A percentile compares a stretch with the other conserved stretches of the same genome.
Evolutionary conservation across 805 yeast genomes (phyloP).

Genomic region (Lipomyces orientalis): DNA sequence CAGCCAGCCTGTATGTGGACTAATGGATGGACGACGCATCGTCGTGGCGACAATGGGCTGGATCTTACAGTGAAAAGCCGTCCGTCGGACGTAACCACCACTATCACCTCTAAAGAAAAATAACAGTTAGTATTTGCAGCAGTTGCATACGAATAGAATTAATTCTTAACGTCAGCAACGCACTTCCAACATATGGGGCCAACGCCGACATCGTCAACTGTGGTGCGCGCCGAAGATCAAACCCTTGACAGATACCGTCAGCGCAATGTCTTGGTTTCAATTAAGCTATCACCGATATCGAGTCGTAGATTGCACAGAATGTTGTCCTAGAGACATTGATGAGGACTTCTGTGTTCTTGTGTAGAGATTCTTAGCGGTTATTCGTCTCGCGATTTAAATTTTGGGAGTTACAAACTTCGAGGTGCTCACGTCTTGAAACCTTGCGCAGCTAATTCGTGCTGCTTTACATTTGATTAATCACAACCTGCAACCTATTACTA

Average conservation of each 20-base stretch:
- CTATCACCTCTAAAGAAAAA: slow-evolving; percentile 34
- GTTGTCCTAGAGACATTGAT: background rate
- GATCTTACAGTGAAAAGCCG: slow-evolving; percentile 38
- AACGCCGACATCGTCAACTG: slow-evolving; percentile 25
- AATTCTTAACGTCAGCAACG: slow-evolving; percentile 6
- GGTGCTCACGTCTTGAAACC: too few relatives aligned
- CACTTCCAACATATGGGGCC: slow-evolving; percentile 25
- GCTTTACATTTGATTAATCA: background rate
- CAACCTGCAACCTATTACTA: background rate
- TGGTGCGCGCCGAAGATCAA: background rate
- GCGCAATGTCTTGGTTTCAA: background rate
- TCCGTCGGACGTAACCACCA: slow-evolving; percentile 41
- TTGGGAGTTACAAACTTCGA: background rate
- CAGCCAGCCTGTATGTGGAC: background rate
- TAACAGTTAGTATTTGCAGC: background rate
- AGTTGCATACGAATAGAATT: background rate
- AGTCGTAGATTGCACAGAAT: background rate
- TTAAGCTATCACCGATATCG: background rate
- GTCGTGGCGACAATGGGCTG: background rate
- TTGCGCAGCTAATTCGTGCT: background rate
- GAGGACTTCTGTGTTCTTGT: background rate
- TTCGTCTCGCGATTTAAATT: background rate
- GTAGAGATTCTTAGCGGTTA: background rate
- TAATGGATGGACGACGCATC: background rate
- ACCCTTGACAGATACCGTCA: background rate